A percentile compares a stretch with the other conserved stretches of the same genome.
Conservation (phyloP, 192 early-diverging fungal genomes). For the Mortierella alpina region DNA sequence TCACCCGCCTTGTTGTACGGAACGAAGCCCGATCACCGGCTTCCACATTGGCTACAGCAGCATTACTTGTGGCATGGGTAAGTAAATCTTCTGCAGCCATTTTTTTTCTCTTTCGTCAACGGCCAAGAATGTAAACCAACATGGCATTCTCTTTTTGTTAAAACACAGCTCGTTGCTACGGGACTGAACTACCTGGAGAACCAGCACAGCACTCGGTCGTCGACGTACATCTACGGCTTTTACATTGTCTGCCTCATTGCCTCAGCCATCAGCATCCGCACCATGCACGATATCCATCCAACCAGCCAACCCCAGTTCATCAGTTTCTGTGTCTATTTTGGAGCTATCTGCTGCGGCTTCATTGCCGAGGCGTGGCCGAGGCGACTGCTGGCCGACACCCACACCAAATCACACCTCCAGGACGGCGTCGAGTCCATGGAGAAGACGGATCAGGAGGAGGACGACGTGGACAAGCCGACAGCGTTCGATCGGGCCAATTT, state of each 20-base stretch:
- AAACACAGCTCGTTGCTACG: constrained; percentile 8
- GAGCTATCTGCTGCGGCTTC: constrained; percentile 4
- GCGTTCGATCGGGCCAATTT: constrained; percentile 50
- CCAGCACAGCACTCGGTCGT: constrained; percentile 8
- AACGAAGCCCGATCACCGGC: background rate
- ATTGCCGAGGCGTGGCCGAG: constrained; percentile 27
- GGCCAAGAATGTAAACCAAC: background rate
- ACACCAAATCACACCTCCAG: background rate
- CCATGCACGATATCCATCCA: constrained; percentile 7
- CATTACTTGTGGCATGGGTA: constrained; percentile 16
- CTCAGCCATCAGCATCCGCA: constrained; percentile 24
- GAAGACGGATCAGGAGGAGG: background rate
- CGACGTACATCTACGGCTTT: constrained; percentile 12
- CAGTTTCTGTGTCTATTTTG: constrained; percentile 37
- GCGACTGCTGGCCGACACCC: background rate
- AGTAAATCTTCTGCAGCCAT: background rate
- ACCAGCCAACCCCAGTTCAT: constrained; percentile 10
- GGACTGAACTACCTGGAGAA: constrained; percentile 14
- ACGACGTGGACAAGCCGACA: constrained; percentile 17
- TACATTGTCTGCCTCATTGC: constrained; percentile 11
- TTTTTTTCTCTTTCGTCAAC: background rate
- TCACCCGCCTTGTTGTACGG: constrained; percentile 1
- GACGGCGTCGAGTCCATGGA: background rate
- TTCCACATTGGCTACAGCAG: background rate
- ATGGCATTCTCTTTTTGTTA: background rate